Conservation (phyloP, 169 alveolate genomes). For the Cryptosporidium felis region DNA sequence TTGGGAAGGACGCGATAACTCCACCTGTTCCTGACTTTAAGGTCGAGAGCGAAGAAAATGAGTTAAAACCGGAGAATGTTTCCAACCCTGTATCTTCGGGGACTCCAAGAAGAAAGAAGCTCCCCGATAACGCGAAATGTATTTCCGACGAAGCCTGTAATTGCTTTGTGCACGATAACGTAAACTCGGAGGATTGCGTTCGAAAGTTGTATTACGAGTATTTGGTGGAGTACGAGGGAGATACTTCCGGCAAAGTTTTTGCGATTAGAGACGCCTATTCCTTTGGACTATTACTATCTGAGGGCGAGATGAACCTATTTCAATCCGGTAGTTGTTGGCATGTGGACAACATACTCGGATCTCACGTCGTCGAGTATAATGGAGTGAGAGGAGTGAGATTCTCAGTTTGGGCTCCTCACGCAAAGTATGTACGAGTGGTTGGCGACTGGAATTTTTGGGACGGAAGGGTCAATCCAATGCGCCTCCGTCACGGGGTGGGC, state of each 20-base stretch:
- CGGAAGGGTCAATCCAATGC: constrained; percentile 81
- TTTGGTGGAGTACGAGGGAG: constrained; percentile 71
- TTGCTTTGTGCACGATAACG: constrained; percentile 41
- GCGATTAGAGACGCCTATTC: constrained; percentile 73
- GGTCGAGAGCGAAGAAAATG: not conserved
- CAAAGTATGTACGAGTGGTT: constrained; percentile 76
- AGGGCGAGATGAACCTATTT: constrained; percentile 74
- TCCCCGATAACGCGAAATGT: not conserved
- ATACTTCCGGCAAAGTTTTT: constrained; percentile 22
- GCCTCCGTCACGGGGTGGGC: constrained; percentile 77
- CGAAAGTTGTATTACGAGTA: constrained; percentile 72
- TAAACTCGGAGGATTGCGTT: constrained; percentile 33
- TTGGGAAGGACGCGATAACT: not conserved
- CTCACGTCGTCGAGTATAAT: constrained; percentile 73
- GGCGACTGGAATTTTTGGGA: constrained; percentile 84
- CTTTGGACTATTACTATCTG: constrained; percentile 74
- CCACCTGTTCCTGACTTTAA: not conserved
- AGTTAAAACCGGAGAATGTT: not conserved
- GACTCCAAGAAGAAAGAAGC: not conserved
- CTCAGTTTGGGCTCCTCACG: constrained; percentile 81
- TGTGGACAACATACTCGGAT: constrained; percentile 79
- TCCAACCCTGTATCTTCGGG: not conserved
- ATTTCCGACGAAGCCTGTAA: constrained; percentile 58
- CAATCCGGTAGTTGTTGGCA: constrained; percentile 83
- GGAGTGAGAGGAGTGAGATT: constrained; percentile 78